Base-by-base conservation (phyloP, 495 filamentous ascomycete genomes). In the Daldinia childiae region DNA sequence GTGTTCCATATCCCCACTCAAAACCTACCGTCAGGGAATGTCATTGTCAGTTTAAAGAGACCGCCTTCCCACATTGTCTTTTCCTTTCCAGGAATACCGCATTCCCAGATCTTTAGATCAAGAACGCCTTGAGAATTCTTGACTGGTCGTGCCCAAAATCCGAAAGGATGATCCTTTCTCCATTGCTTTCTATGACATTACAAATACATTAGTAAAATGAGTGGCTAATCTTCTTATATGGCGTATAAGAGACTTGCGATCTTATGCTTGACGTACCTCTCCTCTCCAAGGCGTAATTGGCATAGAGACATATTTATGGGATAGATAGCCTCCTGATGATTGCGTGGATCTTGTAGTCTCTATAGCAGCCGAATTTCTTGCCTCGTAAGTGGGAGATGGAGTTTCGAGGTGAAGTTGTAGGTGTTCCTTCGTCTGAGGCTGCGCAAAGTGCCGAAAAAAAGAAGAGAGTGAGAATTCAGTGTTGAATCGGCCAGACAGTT, bases 1-100 rank as follows among this genome's bases (percentile, higher is more conserved):
- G n/a, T 30, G 45, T 17, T 17, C 52, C n/a, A 48, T 55, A 29
- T 38, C n/a, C n/a, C 24, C 36, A 24, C 24, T 29, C 7, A 34
- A 36, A 5, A 86, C 90, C 79, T 85, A 97, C 95, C 96, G 77
- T 99, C 95, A 0, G 95, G 95, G 76, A 99, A 99, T 14, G 87
- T 90, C 64, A 99, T 89, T 51, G 91, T 91, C 62, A 99, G 82
- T 81, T 98, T 98, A 83, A 98, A 97, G 3, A 98, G 82, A 0
- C 96, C 95, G 32, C 95, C 95, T 75, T 96, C 95, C 95, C 95
- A 99, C 21, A 98, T 85, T 0, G 96, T 98, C 82, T 94, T 93
- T 61, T 95, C 90, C 78, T 97, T 98, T 72, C 96, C 95, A 3
- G 95, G 95, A 29, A 99, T 91, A 27, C 93, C 94, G 73, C 95